phyloP scores from a whole-genome alignment of 139 green algal species.

The Edaphochlamys debaryana region DNA sequence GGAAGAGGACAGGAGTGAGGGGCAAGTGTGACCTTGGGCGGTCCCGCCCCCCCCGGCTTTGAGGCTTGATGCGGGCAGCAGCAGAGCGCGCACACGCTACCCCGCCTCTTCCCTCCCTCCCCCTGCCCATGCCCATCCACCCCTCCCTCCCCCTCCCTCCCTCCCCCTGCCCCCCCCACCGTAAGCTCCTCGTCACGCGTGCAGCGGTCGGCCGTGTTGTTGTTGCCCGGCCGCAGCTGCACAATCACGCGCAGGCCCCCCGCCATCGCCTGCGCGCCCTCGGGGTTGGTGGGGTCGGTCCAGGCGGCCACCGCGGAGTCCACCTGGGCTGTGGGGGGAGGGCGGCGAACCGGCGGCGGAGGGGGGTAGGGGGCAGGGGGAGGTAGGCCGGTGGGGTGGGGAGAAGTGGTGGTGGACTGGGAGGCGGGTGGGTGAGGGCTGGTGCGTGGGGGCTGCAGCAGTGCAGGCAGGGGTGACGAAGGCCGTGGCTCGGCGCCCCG shows the following conservation, averaged over 20 bases:
- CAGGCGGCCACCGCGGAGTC: neutral
- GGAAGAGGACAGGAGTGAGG: no score
- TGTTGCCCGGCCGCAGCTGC: neutral
- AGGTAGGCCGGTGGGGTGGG: neutral
- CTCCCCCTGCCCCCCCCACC: neutral
- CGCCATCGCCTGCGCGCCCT: conserved; percentile 1
- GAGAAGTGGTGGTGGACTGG: neutral
- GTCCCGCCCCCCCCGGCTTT: no score
- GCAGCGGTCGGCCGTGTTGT: no score
- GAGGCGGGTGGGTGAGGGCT: no score
- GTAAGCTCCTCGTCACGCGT: no score
- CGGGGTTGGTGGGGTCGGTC: neutral
- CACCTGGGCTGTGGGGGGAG: neutral
- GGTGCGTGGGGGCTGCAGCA: neutral
- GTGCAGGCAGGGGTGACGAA: neutral
- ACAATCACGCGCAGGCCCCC: neutral
- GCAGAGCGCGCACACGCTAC: no score
- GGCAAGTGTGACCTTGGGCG: no score
- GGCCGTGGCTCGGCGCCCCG: no score
- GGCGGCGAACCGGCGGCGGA: neutral
- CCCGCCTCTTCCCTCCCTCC: neutral
- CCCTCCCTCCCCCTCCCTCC: neutral
- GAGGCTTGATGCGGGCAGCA: no score
- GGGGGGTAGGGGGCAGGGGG: no score
- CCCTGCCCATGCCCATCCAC: neutral